Base-by-base conservation (phyloP, 768 basidiomycete genomes). In the Trichaptum fuscoviolaceum region DNA sequence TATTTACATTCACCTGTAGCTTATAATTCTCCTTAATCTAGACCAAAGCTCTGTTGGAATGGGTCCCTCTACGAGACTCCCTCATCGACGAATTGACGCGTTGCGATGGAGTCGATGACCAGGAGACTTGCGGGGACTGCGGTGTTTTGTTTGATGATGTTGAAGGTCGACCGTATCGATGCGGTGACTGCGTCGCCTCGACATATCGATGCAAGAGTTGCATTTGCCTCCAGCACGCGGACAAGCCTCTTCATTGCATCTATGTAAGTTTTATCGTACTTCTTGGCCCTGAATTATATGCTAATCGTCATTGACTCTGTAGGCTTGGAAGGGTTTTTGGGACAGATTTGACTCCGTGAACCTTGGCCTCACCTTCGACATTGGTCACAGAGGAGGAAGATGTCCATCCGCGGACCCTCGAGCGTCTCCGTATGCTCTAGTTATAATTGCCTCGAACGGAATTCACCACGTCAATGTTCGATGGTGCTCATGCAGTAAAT, bases 401-500 rank as follows among this genome's bases (percentile, higher is more conserved):
- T 23, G 7, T 71, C 70, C 57, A 58, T 62, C 12, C 36, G 30
- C 15, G 42, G 42, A 52, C 7, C 64, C 65, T 26, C 5, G 3
- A 9, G 34, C 58, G 17, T 52, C 36, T 0, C 17, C 34, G 10
- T 61, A 70, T 6, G 60, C 68, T 10, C 72, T 75, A 35, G 57
- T 68, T 0, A 60, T 74, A 15, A 58, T 74, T 17, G 35, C 68
- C 18, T 7, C 57, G 24, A 64, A 67, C 35, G 65, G 70, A 24
- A 67, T 75, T 57, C 72, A 75, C 64, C 52, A 30, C 0, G 69
- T 75, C 10, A 57, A 30, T 34, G 35, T 74, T 7, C 65, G 68
- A 26, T 75, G 71, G 60, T 75, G 74, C 23, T 63, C 64, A 0
- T 74, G 74, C 35, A 67, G 69, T 59, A 23, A 8, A 27, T 26